Evolutionary conservation across 1,284 basidiomycete genomes (phyloP).

Genomic region (Austroboletus niveus): DNA sequence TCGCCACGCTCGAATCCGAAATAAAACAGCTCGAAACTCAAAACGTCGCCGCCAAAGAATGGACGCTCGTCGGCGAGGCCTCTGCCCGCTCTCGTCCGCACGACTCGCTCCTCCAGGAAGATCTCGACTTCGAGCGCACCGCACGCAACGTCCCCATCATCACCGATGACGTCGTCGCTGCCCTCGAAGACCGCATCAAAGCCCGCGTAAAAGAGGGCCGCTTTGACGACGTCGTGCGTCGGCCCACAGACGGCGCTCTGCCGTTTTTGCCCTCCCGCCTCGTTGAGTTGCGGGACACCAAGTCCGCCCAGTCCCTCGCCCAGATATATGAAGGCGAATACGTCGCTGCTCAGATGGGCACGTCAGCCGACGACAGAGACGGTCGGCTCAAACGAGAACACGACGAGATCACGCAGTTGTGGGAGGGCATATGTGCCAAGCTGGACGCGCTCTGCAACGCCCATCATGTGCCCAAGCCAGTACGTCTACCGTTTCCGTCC

Average conservation of each 20-base stretch:
- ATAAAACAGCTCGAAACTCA: constrained; percentile 70
- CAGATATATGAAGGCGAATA: constrained; percentile 98
- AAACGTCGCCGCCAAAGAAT: constrained; percentile 75
- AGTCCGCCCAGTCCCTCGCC: constrained; percentile 86
- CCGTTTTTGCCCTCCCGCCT: constrained; percentile 89
- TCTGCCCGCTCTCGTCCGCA: constrained; percentile 80
- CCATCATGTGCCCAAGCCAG: constrained; percentile 94
- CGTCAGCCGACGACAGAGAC: constrained; percentile 74
- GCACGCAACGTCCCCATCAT: constrained; percentile 87
- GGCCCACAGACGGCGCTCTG: constrained; percentile 66
- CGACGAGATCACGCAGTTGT: constrained; percentile 77
- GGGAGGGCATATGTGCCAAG: constrained; percentile 75
- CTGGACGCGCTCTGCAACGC: constrained; percentile 28
- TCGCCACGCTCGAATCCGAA: constrained; percentile 59
- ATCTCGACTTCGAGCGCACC: constrained; percentile 92
- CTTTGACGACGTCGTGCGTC: constrained; percentile 91
- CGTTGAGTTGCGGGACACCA: constrained; percentile 88
- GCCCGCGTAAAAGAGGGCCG: constrained; percentile 81
- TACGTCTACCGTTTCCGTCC: constrained; percentile 36
- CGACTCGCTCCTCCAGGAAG: constrained; percentile 91
- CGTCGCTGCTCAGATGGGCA: constrained; percentile 58
- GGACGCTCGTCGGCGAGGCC: constrained; percentile 93
- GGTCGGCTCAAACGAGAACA: constrained; percentile 89
- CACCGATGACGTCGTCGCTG: constrained; percentile 84
- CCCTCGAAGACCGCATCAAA: constrained; percentile 91